Conservation (phyloP, 2,329 filamentous ascomycete species). For the Leptographium galeiforme region DNA sequence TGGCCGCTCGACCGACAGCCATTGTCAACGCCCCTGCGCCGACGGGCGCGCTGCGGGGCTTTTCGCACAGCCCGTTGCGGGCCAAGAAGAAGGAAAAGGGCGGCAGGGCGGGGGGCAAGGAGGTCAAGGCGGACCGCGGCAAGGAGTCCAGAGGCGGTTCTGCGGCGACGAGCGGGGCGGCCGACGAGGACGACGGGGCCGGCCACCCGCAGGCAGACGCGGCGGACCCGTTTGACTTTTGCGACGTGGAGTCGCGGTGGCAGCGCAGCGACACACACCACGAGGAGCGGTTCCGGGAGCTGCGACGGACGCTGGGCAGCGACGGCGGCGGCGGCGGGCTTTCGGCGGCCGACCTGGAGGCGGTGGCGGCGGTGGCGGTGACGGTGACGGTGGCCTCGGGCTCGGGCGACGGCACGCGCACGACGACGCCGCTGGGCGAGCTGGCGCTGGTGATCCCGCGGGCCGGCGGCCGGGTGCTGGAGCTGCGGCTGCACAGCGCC, state of each 20-base stretch:
- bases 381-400: too few relatives aligned
- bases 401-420: too few relatives aligned
- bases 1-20: too few relatives aligned
- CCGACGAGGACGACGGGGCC: constrained; percentile 2
- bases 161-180: not conserved
- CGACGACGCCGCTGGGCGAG: constrained; percentile 9
- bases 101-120: constrained; percentile 1
- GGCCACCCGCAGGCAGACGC: constrained; percentile 6
- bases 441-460: constrained; percentile 13
- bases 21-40: too few relatives aligned
- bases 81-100: constrained; percentile 3
- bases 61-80: constrained; percentile 6
- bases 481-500: constrained; percentile 14
- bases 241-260: constrained; percentile 12
- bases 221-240: constrained; percentile 9
- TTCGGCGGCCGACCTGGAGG: constrained; percentile 10
- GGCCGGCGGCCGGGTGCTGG: constrained; percentile 11
- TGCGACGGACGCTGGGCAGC: constrained; percentile 6
- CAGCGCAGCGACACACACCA: constrained; percentile 9
- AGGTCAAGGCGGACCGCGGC: constrained; percentile 9
- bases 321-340: constrained; percentile 2
- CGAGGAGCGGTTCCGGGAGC: constrained; percentile 12
- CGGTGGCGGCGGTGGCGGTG: constrained; percentile 9
- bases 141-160: not conserved
- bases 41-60: not conserved